Base-by-base conservation (phyloP, 2,329 filamentous ascomycete species). In the Claviceps paspali region DNA sequence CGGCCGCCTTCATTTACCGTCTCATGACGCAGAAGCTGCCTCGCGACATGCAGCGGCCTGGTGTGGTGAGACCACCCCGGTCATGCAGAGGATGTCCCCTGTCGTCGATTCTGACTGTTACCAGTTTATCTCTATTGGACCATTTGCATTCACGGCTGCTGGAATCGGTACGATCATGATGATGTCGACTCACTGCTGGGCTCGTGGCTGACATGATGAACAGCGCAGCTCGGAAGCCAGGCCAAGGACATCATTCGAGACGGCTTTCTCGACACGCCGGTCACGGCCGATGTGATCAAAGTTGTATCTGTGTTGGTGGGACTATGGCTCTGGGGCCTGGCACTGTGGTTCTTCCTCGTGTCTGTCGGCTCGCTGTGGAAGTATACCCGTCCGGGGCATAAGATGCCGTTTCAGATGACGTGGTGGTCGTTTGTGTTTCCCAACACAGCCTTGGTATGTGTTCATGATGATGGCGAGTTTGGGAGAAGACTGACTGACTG, bases 1-100 rank as follows among this genome's bases (percentile, higher is more conserved):
- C 85, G 43, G 74, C 80, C 1, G 81, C 84, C 35, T 91, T 87
- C 52, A 73, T 92, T 35, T 91, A 91, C 53, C 74, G 84, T 22
- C 67, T 92, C 21, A 91, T 91, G 83, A 88, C 83, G 0, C 81
- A 88, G 50, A 91, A 91, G 49, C 64, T 92, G 0, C 84, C 84
- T 0, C 68, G 73, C 38, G 83, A 88, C 50, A 76, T 70, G 29
- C 68, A 84, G 15, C 72, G 83, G 9, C 84, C 84, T 0, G 83
- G 80, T 49, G 85, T 92, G 41, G 65, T 67, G 47, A 43, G 58
- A 49, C 12, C 31, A 9, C 15, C 21, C 14, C 2, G 15, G 7
- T 14, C n/a, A 17, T 22, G 24, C 17, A 11, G 19, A 24, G 14
- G 3, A 22, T 10, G 9, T 17, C 5, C 17, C 11, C 26, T 22